Base-by-base conservation (phyloP, 2,329 filamentous ascomycete species). In the Rutstroemia sydowiana region DNA sequence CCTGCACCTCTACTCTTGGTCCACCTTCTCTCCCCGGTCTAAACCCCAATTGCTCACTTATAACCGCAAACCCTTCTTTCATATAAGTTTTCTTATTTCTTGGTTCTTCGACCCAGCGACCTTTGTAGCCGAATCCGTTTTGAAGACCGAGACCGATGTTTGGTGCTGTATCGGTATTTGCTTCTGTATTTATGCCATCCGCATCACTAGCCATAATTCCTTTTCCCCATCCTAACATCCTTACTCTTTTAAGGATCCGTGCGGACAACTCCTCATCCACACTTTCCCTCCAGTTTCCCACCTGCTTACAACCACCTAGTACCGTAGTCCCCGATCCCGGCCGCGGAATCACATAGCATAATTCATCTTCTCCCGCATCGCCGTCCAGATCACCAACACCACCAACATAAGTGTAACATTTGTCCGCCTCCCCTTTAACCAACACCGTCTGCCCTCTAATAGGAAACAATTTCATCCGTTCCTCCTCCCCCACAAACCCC, bases 391-490 rank as follows among this genome's bases (percentile, higher is more conserved):
- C 42, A 9, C 28, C n/a, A n/a, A 16, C 26, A 32, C 16, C n/a
- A n/a, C 26, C 41, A 16, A 45, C 28, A 31, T 34, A 36, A 2
- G 43, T 45, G n/a, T 32, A 21, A 14, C 43, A 32, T 8, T 18
- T 23, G 4, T 8, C 5, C 28, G 71, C 69, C 55, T 71, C 66
- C 11, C 73, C 71, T 46, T 66, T 68, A 1, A 75, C 72, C 1
- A 74, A 59, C 1, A 75, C 63, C 0, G 72, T 75, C 54, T 75
- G 73, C 5, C 73, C 73, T 11, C 70, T 61, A 37, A 74, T 67
- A 0, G 73, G 72, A 53, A 66, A 69, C 47, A 75, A 59, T 1
- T 49, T 57, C 13, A 20, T 40, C n/a, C 40, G 44, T 46, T 61
- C 56, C 0, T 57, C 51, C 52, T 71, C 68, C 0, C 58, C 57